Base-by-base conservation (phyloP, 2,329 filamentous ascomycete genomes). In the Fusarium armeniacum region DNA sequence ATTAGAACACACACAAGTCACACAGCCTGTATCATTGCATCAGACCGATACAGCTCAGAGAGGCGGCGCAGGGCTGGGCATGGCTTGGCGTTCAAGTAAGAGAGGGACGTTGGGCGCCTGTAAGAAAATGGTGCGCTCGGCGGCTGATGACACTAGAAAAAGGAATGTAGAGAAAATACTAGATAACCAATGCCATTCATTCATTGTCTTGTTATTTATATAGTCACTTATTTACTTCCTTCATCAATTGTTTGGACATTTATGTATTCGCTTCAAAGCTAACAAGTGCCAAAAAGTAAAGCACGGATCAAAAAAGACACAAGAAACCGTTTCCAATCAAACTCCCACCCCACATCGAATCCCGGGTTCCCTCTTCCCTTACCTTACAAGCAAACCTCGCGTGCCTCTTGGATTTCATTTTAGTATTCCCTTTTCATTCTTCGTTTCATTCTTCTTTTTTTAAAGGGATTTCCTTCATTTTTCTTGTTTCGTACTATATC, bases 1-100 rank as follows among this genome's bases (percentile, higher is more conserved):
- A 47, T 32, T 32, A 40, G 24, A 53, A 43, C 11, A 40, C 24
- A 55, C 24, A 55, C 7, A 35, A 28, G 30, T 46, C 33, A 26
- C 36, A 45, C 44, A 46, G 20, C 45, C 52, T 43, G 35, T 36
- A 28, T 28, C 28, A 59, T 65, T 58, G 41, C 35, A 65, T 65
- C 52, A 59, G 52, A 65, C 45, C 35, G 26, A 45, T 43, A 65
- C 60, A 52, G 35, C 60, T 59, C 61, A 65, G 62, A 60, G 38
- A 58, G 58, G 53, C 53, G 54, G 61, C 62, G 62, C 61, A 65
- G 62, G 67, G 67, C 67, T 70, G 67, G 67, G 67, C 64, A 26
- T 11, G 57, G 33, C 67, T 70, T 71, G 67, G 67, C 67, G 52
- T 6, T 35, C 11, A 40, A 40, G 36, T 40, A 11, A 22, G 11